Percentiles rank a stretch among this genome's conserved stretches.
These are phyloP conservation scores for Reticulascus tulasneorum DNA, from an alignment of 2,329 filamentous ascomycete species.

Conservation along the genomic window DNA sequence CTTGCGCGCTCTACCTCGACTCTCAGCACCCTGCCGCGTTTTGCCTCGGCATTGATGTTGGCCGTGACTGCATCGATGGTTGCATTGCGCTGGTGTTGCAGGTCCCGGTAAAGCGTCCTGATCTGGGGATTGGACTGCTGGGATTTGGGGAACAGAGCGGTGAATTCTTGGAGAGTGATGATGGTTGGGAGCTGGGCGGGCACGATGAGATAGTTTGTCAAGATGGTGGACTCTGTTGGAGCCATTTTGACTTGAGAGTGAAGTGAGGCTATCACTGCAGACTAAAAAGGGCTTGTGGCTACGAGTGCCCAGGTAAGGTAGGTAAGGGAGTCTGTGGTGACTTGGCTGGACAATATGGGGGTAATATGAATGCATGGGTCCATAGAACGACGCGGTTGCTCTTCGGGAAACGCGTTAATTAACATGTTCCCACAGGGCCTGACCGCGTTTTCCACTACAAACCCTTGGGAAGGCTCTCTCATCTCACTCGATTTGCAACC, in stretches of 20 bases:
- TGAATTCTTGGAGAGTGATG: constrained; percentile 71
- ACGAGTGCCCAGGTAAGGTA: too few relatives aligned
- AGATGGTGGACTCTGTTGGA: constrained; percentile 69
- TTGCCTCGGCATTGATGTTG: constrained; percentile 63
- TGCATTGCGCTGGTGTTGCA: constrained; percentile 69
- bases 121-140: constrained; percentile 64
- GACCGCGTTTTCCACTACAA: too few relatives aligned
- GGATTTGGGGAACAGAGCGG: constrained; percentile 67
- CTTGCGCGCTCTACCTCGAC: constrained; percentile 53
- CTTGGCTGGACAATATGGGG: too few relatives aligned
- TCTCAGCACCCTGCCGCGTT: constrained; percentile 54
- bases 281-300: too few relatives aligned
- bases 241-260: constrained; percentile 48
- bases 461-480: too few relatives aligned
- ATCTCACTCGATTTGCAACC: too few relatives aligned
- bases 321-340: background rate
- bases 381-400: too few relatives aligned
- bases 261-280: too few relatives aligned
- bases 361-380: too few relatives aligned
- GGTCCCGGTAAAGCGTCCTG: constrained; percentile 69
- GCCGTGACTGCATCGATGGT: constrained; percentile 63
- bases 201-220: constrained; percentile 73
- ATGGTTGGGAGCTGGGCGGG: constrained; percentile 71
- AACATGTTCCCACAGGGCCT: too few relatives aligned
- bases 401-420: too few relatives aligned